Percentiles rank a stretch among this genome's conserved stretches.
Evolutionary conservation across 2,329 filamentous ascomycete species (phyloP).

Genomic region (Penicillium paneum): DNA sequence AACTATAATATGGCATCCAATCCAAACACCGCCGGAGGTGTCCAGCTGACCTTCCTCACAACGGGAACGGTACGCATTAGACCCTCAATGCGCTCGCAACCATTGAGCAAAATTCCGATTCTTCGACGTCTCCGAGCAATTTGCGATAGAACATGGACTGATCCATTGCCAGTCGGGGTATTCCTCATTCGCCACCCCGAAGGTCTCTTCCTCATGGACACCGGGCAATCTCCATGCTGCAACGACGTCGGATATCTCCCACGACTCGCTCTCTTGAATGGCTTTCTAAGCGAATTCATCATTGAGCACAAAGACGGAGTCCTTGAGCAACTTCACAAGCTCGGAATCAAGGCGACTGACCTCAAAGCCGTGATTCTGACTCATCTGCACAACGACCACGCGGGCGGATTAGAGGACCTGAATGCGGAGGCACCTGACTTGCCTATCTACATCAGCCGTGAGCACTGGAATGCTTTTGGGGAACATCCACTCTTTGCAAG

Average conservation of each 20-base stretch:
- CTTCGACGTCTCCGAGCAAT: slow-evolving; percentile 7
- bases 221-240: slow-evolving; percentile 24
- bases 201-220: slow-evolving; percentile 27
- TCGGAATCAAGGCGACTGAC: slow-evolving; percentile 8
- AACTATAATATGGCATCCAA: neutral
- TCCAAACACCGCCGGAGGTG: neutral
- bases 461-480: slow-evolving; percentile 35
- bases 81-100: slow-evolving; percentile 14
- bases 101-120: slow-evolving; percentile 4
- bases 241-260: slow-evolving; percentile 24
- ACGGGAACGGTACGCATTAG: slow-evolving; percentile 17
- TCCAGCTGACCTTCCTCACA: slow-evolving; percentile 9
- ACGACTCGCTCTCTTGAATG: slow-evolving; percentile 8
- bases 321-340: slow-evolving; percentile 8
- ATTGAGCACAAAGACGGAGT: slow-evolving; percentile 10
- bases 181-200: slow-evolving; percentile 26
- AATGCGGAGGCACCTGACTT: slow-evolving; percentile 22
- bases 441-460: slow-evolving; percentile 26
- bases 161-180: slow-evolving; percentile 18
- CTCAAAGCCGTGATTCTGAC: slow-evolving; percentile 23
- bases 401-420: slow-evolving; percentile 26
- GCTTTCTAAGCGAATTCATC: slow-evolving; percentile 5
- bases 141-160: slow-evolving; percentile 7
- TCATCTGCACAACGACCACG: slow-evolving; percentile 14
- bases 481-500: slow-evolving; percentile 26